Base-by-base conservation (phyloP, 805 yeast species). In the Jamesozyma spencerorum region DNA sequence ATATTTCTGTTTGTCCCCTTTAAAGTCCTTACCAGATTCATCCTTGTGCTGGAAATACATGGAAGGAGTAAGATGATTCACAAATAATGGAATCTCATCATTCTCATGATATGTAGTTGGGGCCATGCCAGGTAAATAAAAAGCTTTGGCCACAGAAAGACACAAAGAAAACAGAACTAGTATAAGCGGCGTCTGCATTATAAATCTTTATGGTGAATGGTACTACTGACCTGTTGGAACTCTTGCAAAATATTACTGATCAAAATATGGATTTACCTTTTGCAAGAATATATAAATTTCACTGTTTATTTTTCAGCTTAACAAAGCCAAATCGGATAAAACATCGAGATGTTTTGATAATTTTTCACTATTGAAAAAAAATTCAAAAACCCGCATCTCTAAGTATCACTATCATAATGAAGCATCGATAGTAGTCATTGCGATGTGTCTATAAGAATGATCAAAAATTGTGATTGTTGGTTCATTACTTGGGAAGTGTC, bases 101-200 rank as follows among this genome's bases (percentile, higher is more conserved):
- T 80, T 86, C 44, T 74, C 70, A 35, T 71, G 68, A 57, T 90
- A 92, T 38, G 90, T 81, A 1, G 94, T 84, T 15, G 98, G 97
- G 0, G 97, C 95, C 18, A 87, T 92, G 7, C 97, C 97, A 0
- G 97, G 97, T 41, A 92, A 69, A 58, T 92, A 90, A 64, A 92
- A 90, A 2, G 81, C 94, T 32, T 48, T 36, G 2, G 45, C 31
- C 17, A 37, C 17, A 14, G 51, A 33, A 17, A 46, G 18, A 8
- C 36, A 40, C 20, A 44, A 31, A 22, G 45, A 34, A 7, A 40
- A 33, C 31, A 36, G 27, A 11, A 40, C 18, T 22, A 43, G 26
- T 13, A 43, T 26, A 15, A n/a, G 3, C 5, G 36, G 26, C 26
- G 29, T 31, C 7, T 7, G 13, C 26, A 22, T 22, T 7, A 10